Evolutionary conservation across 805 yeast species (phyloP), one percentile per base, ranked within the genome.

Genomic region (Metschnikowia henanensis): DNA sequence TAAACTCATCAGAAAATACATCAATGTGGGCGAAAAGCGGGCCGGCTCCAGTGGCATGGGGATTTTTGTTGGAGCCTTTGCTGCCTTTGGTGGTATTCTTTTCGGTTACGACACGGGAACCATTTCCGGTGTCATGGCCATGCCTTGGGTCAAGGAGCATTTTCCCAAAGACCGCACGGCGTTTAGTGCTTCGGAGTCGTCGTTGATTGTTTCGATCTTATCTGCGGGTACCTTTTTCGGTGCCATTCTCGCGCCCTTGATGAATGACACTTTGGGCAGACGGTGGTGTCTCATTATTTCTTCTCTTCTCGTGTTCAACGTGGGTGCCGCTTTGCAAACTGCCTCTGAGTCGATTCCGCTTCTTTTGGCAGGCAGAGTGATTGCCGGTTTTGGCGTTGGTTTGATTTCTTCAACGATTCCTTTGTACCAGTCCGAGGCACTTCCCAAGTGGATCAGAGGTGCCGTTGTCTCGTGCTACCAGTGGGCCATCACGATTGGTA

Each of bases 1-100:
- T 51, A 49, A 53, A 34, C 45, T 66, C 30, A 45, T 64, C 33
- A 59, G 56, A 51, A 65, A 51, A 45, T 70, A 57, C 54, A 61
- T 73, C 56, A 70, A 73, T 35, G 64, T 70, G 19, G 79, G 75
- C 30, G 76, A 73, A 35, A 75, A 72, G 58, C 66, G 64, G 42
- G 73, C 75, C 40, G 81, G 73, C 15, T 67, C 72, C 42, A 60
- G 72, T 51, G 37, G 62, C 33, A 68, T 68, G 71, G 70, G 70
- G 37, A 65, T 67, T 57, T 51, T 64, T 37, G 70, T 68, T 21
- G 72, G 73, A 49, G 55, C 59, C 29, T 68, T 66, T 48, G 73
- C 72, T 35, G 71, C 73, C 45, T 59, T 66, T 43, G 75, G 72
- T 49, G 73, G 73, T 56, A 52, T 68, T 40, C 66, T 68, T 45